phyloP scores from a whole-genome alignment of 73 alveolate species.

The Paramecium primaurelia region DNA sequence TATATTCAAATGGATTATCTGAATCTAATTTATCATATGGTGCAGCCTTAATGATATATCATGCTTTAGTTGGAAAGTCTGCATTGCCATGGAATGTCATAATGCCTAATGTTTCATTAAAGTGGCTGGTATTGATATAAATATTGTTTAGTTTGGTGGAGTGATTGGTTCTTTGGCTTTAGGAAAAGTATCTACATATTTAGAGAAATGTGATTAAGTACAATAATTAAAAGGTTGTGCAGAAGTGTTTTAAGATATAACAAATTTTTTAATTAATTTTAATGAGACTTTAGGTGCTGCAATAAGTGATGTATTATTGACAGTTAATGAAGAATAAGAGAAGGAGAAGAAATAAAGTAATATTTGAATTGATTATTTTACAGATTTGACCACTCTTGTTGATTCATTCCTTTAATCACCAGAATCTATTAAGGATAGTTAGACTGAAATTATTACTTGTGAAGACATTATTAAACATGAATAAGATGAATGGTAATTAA shows the following conservation, averaged over 20 bases:
- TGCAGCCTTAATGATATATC: not conserved
- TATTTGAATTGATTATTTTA: not conserved
- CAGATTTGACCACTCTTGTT: not conserved
- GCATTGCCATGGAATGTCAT: conserved; percentile 39
- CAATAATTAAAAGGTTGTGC: conserved; percentile 23
- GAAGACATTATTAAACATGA: not conserved
- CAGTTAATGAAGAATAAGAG: not conserved
- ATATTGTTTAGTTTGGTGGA: not conserved
- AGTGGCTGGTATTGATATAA: not conserved
- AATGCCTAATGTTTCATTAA: not conserved
- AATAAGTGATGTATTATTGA: not conserved
- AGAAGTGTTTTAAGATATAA: not conserved
- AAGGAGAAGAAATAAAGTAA: not conserved
- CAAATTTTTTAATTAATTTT: not conserved
- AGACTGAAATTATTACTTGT: not conserved
- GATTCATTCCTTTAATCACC: not conserved
- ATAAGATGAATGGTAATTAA: not conserved
- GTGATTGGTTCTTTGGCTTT: conserved; percentile 10
- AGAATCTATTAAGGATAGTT: not conserved
- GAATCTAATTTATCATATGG: conserved; percentile 40
- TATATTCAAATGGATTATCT: not conserved
- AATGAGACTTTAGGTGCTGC: not conserved
- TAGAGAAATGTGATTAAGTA: not conserved
- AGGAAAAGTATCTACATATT: conserved; percentile 14
- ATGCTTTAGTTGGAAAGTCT: not conserved